Percentiles rank a stretch among this genome's conserved stretches.
Evolutionary conservation across 805 yeast genomes (phyloP).

Genomic region (Metschnikowia dekortorum): DNA sequence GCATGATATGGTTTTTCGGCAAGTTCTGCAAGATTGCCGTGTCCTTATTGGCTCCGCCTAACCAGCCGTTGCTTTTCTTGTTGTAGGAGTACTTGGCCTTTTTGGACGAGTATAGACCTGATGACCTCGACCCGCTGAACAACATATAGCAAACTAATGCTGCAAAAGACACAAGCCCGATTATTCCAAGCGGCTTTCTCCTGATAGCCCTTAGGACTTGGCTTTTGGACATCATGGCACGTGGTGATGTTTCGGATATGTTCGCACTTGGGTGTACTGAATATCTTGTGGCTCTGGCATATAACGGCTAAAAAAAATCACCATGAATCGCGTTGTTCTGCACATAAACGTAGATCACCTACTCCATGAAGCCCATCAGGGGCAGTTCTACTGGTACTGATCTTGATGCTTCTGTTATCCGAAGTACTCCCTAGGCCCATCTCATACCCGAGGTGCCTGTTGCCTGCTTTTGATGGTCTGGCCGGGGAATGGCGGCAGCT

Average conservation of each 20-base stretch:
- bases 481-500: too few species aligned
- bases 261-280: background rate
- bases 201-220: conserved; percentile 47
- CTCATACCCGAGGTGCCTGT: too few species aligned
- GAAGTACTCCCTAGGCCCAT: too few species aligned
- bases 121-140: conserved; percentile 11
- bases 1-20: conserved; percentile 72
- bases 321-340: background rate
- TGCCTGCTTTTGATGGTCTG: too few species aligned
- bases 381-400: too few species aligned
- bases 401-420: too few species aligned
- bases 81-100: conserved; percentile 44
- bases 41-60: conserved; percentile 45
- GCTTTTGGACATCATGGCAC: conserved; percentile 15
- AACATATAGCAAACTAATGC: conserved; percentile 41
- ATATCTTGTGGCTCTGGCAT: conserved; percentile 2
- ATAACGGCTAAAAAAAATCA: background rate
- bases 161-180: conserved; percentile 45
- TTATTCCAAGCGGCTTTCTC: conserved; percentile 49
- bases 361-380: too few species aligned
- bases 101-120: conserved; percentile 8
- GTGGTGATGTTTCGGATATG: background rate
- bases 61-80: conserved; percentile 43
- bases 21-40: conserved; percentile 53
- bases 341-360: too few species aligned